phyloP scores from a whole-genome alignment of 306 rosid species.

The Cucurbita moschata region DNA sequence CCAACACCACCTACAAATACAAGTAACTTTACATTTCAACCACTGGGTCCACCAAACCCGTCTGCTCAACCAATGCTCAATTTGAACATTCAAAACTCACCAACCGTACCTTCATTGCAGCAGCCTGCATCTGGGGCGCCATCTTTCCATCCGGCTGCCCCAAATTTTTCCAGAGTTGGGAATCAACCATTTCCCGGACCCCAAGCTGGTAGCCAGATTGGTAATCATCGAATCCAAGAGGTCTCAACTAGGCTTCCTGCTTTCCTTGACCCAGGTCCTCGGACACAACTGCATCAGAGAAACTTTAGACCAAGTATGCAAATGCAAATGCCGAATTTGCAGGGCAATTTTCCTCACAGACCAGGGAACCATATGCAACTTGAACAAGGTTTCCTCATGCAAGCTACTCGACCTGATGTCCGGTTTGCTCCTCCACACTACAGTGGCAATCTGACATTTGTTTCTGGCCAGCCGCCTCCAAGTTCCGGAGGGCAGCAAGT shows the following conservation, averaged over 20 bases:
- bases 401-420: slow-evolving; percentile 22
- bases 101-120: slow-evolving; percentile 12
- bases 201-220: slow-evolving; percentile 25
- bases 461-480: slow-evolving; percentile 28
- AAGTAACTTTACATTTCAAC: slow-evolving; percentile 57
- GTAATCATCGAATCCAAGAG: slow-evolving; percentile 29
- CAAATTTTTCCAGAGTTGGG: slow-evolving; percentile 24
- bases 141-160: slow-evolving; percentile 25
- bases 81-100: slow-evolving; percentile 23
- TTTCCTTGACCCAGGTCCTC: slow-evolving; percentile 32
- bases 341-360: slow-evolving; percentile 24
- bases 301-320: slow-evolving; percentile 48
- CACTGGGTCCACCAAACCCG: slow-evolving; percentile 31
- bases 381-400: slow-evolving; percentile 35
- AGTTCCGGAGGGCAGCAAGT: slow-evolving; percentile 54
- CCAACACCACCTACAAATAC: slow-evolving; percentile 44
- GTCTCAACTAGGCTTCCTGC: slow-evolving; percentile 32
- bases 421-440: slow-evolving; percentile 27
- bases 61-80: slow-evolving; percentile 29
- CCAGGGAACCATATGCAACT: slow-evolving; percentile 25
- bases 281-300: slow-evolving; percentile 36
- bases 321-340: slow-evolving; percentile 31
- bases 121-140: slow-evolving; percentile 28
- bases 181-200: slow-evolving; percentile 43
- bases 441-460: slow-evolving; percentile 23